Conservation (phyloP, 1,284 basidiomycete genomes). For the Leccinum ponderosum region DNA sequence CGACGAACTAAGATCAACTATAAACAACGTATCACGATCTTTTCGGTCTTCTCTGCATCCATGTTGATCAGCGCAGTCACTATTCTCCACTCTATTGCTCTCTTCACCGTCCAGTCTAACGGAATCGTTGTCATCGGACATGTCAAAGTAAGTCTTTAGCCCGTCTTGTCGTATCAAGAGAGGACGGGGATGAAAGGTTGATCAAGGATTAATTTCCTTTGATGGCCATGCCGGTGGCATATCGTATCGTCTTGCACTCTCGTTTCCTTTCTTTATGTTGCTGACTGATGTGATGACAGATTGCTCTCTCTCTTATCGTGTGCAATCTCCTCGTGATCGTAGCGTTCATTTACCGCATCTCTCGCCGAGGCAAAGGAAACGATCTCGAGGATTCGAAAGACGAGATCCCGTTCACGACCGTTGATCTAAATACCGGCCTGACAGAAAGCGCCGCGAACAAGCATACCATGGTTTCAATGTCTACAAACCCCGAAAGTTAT, state of each 20-base stretch:
- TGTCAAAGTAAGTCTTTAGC: constrained; percentile 18
- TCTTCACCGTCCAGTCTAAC: constrained; percentile 1
- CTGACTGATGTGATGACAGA: constrained; percentile 11
- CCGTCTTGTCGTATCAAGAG: background rate
- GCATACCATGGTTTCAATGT: background rate
- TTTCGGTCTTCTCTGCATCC: constrained; percentile 21
- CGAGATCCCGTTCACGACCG: constrained; percentile 9
- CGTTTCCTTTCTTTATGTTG: background rate
- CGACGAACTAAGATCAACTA: constrained; percentile 6
- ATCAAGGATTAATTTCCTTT: background rate
- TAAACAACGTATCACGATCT: constrained; percentile 20
- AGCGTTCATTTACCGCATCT: constrained; percentile 20
- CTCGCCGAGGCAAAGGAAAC: background rate
- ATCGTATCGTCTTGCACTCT: background rate
- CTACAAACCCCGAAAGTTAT: background rate
- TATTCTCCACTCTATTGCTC: constrained; percentile 16
- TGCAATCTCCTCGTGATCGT: constrained; percentile 34
- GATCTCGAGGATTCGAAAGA: constrained; percentile 11
- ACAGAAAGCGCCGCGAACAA: background rate
- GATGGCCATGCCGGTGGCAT: background rate
- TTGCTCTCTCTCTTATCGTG: constrained; percentile 23
- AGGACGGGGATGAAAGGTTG: background rate
- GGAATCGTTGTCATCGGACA: constrained; percentile 21
- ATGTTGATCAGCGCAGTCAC: constrained; percentile 17
- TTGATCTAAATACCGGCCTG: constrained; percentile 10